Evolutionary conservation across 192 early-diverging fungal species (phyloP).

Genomic region (Diversispora eburnea): DNA sequence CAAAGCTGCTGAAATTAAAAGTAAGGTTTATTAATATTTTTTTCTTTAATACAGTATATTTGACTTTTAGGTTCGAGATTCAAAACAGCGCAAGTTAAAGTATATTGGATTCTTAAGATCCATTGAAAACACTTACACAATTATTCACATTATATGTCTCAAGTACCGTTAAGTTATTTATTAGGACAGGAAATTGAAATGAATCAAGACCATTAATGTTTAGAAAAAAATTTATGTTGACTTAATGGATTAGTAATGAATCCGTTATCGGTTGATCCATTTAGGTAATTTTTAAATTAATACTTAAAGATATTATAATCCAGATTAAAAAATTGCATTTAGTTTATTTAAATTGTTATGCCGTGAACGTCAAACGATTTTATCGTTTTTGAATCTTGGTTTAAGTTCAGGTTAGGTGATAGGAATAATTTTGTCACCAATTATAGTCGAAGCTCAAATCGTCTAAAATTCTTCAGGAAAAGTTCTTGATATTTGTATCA

Average conservation of each 20-base stretch:
- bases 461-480: slow-evolving; percentile 31
- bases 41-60: too few relatives aligned
- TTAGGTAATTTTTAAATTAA: slow-evolving; percentile 41
- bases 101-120: slow-evolving; percentile 57
- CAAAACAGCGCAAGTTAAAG: slow-evolving; percentile 70
- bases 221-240: slow-evolving; percentile 44
- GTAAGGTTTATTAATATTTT: too few relatives aligned
- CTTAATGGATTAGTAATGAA: slow-evolving; percentile 64
- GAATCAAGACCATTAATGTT: slow-evolving; percentile 28
- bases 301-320: neutral
- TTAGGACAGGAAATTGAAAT: slow-evolving; percentile 40
- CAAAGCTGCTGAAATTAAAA: too few relatives aligned
- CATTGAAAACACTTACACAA: slow-evolving; percentile 61
- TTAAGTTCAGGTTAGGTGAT: slow-evolving; percentile 39
- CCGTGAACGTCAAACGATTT: slow-evolving; percentile 50
- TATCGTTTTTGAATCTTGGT: slow-evolving; percentile 46
- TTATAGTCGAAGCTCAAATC: slow-evolving; percentile 20
- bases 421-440: slow-evolving; percentile 36
- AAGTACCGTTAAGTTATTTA: slow-evolving; percentile 47
- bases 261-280: slow-evolving; percentile 57
- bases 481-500: slow-evolving; percentile 76
- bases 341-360: slow-evolving; percentile 58
- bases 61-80: slow-evolving; percentile 54
- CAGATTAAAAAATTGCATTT: neutral
- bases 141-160: slow-evolving; percentile 71